A percentile compares a stretch with the other conserved stretches of the same genome.
These are phyloP conservation scores for Aethionema arabicum DNA, from an alignment of 345 rosid species.

Conservation along the genomic window DNA sequence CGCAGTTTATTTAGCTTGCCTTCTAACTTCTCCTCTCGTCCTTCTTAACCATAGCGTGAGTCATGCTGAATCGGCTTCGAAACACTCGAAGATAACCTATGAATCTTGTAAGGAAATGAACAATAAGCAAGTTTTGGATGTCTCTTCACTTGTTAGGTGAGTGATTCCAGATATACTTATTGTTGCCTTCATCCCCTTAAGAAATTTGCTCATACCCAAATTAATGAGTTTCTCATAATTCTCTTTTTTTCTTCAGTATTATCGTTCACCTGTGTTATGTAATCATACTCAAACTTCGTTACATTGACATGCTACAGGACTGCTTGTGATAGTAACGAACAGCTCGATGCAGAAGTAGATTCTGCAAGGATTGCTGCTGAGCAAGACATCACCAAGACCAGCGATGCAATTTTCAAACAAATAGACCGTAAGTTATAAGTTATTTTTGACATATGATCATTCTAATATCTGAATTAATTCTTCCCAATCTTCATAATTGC, in stretches of 20 bases:
- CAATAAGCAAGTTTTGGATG: conserved; percentile 48
- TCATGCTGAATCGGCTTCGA: conserved; percentile 67
- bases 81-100: conserved; percentile 55
- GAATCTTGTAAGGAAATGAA: conserved; percentile 60
- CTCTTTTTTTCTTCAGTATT: too few species aligned
- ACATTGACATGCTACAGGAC: conserved; percentile 42
- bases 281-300: too few species aligned
- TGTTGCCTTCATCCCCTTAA: too few species aligned
- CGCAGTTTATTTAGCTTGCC: conserved; percentile 5
- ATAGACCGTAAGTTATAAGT: conserved; percentile 74
- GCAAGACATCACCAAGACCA: conserved; percentile 50
- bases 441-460: conserved; percentile 8
- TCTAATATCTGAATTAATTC: not conserved
- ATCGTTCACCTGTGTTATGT: too few species aligned
- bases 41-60: conserved; percentile 49
- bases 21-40: conserved; percentile 12
- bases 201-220: too few species aligned
- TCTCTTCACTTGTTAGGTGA: conserved; percentile 58
- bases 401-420: conserved; percentile 50
- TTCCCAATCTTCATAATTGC: not conserved
- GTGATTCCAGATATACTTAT: conserved; percentile 20
- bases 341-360: conserved; percentile 71
- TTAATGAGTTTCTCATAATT: too few species aligned
- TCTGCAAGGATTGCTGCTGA: conserved; percentile 62
- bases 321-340: conserved; percentile 60